Evolutionary conservation across 495 filamentous ascomycete genomes (phyloP).

Genomic region (Bathelium albidoporum): DNA sequence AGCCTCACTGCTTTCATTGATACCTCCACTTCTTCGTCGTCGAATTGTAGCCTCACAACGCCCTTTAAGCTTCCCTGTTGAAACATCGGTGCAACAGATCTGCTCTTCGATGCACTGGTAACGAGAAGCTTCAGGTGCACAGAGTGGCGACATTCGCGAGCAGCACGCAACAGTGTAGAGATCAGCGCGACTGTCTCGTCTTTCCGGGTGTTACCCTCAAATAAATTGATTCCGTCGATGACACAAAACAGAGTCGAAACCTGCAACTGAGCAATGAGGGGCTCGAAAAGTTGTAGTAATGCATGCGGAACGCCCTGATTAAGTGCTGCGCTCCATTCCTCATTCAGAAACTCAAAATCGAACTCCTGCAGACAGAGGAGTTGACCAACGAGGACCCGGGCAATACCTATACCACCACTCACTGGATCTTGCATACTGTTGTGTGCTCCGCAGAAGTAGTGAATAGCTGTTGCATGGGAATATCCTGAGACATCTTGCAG

Average conservation of each 20-base stretch:
- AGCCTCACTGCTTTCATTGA: neutral
- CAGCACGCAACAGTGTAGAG: neutral
- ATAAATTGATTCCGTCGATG: neutral
- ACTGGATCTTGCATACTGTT: neutral
- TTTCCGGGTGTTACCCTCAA: neutral
- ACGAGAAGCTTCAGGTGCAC: neutral
- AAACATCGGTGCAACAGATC: neutral
- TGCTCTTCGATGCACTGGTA: neutral
- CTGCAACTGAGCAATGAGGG: neutral
- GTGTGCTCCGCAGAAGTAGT: neutral
- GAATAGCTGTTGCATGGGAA: neutral
- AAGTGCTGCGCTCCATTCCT: neutral
- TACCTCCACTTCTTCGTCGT: neutral
- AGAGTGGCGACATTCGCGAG: neutral
- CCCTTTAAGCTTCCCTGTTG: neutral
- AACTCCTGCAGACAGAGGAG: neutral
- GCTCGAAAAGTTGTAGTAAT: neutral
- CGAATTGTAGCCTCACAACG: neutral
- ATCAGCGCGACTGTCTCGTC: neutral
- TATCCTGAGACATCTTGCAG: neutral
- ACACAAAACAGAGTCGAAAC: neutral
- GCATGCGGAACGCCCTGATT: neutral
- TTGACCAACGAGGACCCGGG: neutral
- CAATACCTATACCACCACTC: neutral
- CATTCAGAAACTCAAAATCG: neutral